These are phyloP conservation scores for Trichophyton verrucosum DNA, from an alignment of 2,329 filamentous ascomycete species.

Conservation along the genomic window DNA sequence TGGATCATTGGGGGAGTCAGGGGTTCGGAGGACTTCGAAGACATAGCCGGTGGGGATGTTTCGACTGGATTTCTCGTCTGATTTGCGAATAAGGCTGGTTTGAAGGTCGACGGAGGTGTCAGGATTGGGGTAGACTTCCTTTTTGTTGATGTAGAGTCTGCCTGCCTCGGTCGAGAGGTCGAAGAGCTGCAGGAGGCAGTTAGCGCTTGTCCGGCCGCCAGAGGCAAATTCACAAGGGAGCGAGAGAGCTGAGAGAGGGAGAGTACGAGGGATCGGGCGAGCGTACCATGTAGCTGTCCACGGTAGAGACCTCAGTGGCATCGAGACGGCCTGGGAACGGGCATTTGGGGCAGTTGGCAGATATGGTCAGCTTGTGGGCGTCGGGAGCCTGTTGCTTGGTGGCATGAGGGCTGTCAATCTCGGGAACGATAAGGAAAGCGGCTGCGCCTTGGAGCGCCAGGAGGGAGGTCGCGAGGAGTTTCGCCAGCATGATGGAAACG, in stretches of 20 bases:
- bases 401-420: background rate
- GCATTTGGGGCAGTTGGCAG: conserved; percentile 28
- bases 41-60: conserved; percentile 33
- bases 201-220: background rate
- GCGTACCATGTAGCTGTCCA: conserved; percentile 25
- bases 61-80: conserved; percentile 26
- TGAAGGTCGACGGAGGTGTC: conserved; percentile 19
- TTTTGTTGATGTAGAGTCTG: conserved; percentile 26
- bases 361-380: conserved; percentile 20
- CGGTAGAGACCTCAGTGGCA: conserved; percentile 23
- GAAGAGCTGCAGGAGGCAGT: conserved; percentile 19
- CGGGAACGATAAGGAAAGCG: conserved; percentile 29
- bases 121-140: conserved; percentile 29
- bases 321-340: conserved; percentile 24
- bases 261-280: background rate
- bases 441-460: conserved; percentile 24
- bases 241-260: background rate
- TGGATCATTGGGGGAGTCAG: conserved; percentile 20
- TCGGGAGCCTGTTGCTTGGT: conserved; percentile 5
- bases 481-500: conserved; percentile 25
- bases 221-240: background rate
- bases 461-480: conserved; percentile 24
- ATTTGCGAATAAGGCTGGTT: conserved; percentile 24
- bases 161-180: conserved; percentile 27
- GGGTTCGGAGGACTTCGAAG: conserved; percentile 26